Conservation (phyloP, 345 rosid species). For the Arabidopsis arenosa region DNA sequence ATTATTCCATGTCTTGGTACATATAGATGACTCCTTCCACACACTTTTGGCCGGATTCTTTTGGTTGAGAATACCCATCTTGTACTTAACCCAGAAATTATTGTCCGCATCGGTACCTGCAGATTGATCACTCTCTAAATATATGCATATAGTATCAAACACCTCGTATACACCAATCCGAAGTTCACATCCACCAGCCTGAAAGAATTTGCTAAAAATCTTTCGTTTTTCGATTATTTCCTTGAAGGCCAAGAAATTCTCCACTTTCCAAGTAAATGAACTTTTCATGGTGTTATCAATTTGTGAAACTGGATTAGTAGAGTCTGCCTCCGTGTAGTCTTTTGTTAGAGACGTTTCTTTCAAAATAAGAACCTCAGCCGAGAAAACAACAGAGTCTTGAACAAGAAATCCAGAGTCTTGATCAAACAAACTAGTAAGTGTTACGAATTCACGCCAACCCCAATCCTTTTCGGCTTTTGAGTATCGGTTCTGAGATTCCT, state of each 20-base stretch:
- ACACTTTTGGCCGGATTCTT: conserved; percentile 91
- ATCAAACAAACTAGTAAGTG: conserved; percentile 84
- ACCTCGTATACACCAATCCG: conserved; percentile 99
- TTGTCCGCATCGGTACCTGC: conserved; percentile 90
- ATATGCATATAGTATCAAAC: conserved; percentile 98
- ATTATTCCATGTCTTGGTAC: conserved; percentile 99
- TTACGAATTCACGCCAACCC: conserved; percentile 99
- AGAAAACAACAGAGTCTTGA: conserved; percentile 90
- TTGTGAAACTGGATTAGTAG: conserved; percentile 51
- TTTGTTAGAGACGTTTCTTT: conserved; percentile 89
- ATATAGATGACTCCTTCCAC: conserved; percentile 99
- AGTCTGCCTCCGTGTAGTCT: conserved; percentile 51
- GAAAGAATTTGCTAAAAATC: conserved; percentile 97
- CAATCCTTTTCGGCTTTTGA: conserved; percentile 99
- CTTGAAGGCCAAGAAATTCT: conserved; percentile 94
- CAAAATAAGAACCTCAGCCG: conserved; percentile 98
- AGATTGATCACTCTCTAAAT: conserved; percentile 97
- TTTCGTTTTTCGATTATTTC: conserved; percentile 99
- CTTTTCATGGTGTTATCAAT: conserved; percentile 68
- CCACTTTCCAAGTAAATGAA: conserved; percentile 99
- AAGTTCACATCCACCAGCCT: conserved; percentile 99
- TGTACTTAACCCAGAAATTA: conserved; percentile 99
- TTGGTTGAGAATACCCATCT: conserved; percentile 97
- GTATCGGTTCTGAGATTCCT: conserved; percentile 98
- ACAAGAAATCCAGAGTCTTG: conserved; percentile 99